Percentiles rank a stretch among this genome's conserved stretches.
These are phyloP conservation scores for Stropharia rugosoannulata DNA, from an alignment of 768 basidiomycete species.

Conservation along the genomic window DNA sequence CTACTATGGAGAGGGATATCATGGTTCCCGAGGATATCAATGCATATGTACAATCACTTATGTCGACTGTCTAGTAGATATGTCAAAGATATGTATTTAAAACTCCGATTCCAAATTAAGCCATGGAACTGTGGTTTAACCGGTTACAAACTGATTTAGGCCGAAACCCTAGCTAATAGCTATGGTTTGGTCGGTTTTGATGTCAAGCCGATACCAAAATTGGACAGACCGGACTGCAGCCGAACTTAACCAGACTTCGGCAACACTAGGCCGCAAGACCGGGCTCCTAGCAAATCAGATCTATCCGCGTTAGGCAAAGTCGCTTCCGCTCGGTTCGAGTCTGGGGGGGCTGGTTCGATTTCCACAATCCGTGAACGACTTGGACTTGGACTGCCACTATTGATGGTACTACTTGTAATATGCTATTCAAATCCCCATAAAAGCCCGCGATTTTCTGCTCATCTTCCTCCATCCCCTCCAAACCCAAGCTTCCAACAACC, in stretches of 20 bases:
- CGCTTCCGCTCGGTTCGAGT: slow-evolving; percentile 9
- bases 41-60: slow-evolving; percentile 10
- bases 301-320: slow-evolving; percentile 14
- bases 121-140: neutral
- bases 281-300: slow-evolving; percentile 8
- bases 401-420: slow-evolving; percentile 17
- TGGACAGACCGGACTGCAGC: slow-evolving; percentile 5
- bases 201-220: neutral
- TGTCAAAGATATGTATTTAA: slow-evolving; percentile 1
- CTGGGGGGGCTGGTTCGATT: neutral
- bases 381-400: slow-evolving; percentile 28
- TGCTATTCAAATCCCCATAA: slow-evolving; percentile 29
- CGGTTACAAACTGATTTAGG: neutral
- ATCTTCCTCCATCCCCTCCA: slow-evolving; percentile 19
- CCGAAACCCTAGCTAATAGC: neutral
- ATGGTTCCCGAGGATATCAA: slow-evolving; percentile 6
- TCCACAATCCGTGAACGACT: too few relatives aligned
- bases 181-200: neutral
- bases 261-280: slow-evolving; percentile 10
- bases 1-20: neutral
- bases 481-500: neutral
- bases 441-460: slow-evolving; percentile 24
- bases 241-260: slow-evolving; percentile 7
- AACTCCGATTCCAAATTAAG: neutral
- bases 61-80: slow-evolving; percentile 3